A percentile compares a stretch with the other conserved stretches of the same genome.
Conservation (phyloP, 768 basidiomycete species). For the Sutorius australiensis region DNA sequence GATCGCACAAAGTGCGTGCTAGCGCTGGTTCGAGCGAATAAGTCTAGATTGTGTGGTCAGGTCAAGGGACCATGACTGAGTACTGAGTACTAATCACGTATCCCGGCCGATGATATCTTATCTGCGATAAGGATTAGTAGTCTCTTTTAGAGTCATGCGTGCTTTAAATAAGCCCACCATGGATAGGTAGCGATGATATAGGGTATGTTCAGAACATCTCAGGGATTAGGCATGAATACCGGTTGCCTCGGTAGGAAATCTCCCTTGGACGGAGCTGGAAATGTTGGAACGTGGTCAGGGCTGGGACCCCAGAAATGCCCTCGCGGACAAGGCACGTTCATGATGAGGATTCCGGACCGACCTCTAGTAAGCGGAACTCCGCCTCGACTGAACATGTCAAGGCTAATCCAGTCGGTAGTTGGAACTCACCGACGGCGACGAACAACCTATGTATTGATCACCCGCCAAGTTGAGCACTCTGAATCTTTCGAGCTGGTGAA, state of each 20-base stretch:
- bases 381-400: too few relatives aligned
- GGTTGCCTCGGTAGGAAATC: background rate
- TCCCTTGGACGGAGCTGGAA: background rate
- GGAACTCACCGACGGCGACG: background rate
- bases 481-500: background rate
- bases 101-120: background rate
- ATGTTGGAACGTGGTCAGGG: background rate
- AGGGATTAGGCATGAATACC: background rate
- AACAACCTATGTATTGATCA: background rate
- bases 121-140: background rate
- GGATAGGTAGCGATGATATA: background rate
- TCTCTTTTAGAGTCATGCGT: background rate
- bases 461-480: background rate
- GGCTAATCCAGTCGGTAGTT: background rate
- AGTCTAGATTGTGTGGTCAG: too few relatives aligned
- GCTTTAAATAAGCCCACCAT: background rate
- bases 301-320: background rate
- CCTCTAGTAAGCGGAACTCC: too few relatives aligned
- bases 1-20: background rate
- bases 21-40: background rate
- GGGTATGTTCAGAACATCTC: background rate
- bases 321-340: background rate
- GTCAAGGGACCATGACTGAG: too few relatives aligned
- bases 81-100: background rate
- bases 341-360: background rate